Evolutionary conservation across 164 flowering plant genomes (phyloP), one percentile per base, ranked within the genome.

Genomic region (Vitis cinerea): DNA sequence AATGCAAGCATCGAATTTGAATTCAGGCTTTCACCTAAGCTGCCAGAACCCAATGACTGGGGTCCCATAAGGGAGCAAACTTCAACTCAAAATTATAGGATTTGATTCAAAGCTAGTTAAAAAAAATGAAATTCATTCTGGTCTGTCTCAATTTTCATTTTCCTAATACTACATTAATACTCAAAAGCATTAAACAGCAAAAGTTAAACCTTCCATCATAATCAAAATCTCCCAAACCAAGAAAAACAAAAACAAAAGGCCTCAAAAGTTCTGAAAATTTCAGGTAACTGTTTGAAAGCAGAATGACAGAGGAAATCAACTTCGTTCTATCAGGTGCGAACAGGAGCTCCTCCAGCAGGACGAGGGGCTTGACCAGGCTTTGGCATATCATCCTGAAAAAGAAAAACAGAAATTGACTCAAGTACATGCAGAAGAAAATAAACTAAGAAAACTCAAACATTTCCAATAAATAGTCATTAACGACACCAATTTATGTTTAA

Each of bases 351-450:
- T n/a, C 75, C 85, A 73, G 73, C 72, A 17, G 78, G 78, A 67
- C 90, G 87, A 4, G 87, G 70, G 1, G 72, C 84, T 68, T 79
- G 87, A 17, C 84, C 89, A 59, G 92, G 86, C 85, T 79, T 88
- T 29, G 85, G 78, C 15, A 15, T 8, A 54, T 88, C 92, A 47
- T 88, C 92, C 92, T 88, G 81, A 52, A 59, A 71, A 61, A 64
- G 3, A 15, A 44, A 14, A 6, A 13, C 23, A 7, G 53, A 27
- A 71, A 53, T 52, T 29, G 7, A 47, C 74, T 49, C 4, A 23
- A 65, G 12, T 2, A 3, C 16, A 14, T 27, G 55, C 59, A 17
- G 5, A 6, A 50, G 3, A 54, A 27, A 9, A 19, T 53, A 11
- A 48, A 31, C 44, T 2, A 31, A 31, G 44, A 31, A 23, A 31